Evolutionary conservation across 2,329 filamentous ascomycete species (phyloP).

Genomic region (Aspergillus piperis): DNA sequence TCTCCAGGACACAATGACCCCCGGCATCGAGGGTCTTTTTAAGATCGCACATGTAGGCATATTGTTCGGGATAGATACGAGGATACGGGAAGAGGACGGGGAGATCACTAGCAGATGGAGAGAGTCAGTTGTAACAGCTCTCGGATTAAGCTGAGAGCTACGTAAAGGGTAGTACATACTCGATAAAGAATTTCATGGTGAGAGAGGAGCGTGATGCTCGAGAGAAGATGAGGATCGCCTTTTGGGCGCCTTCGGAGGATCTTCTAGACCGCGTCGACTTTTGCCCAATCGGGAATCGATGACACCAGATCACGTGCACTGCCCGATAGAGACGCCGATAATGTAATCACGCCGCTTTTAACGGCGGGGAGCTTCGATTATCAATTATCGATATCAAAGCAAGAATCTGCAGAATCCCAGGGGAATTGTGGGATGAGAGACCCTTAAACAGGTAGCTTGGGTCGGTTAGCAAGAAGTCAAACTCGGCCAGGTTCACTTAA

Average conservation of each 20-base stretch:
- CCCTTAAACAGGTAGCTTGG: not conserved
- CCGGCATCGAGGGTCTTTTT: slow-evolving; percentile 88
- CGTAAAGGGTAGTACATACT: slow-evolving; percentile 49
- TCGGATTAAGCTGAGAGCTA: not conserved
- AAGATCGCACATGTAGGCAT: slow-evolving; percentile 82
- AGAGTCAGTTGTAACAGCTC: slow-evolving; percentile 9
- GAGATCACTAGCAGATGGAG: slow-evolving; percentile 55
- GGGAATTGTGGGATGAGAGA: slow-evolving; percentile 3
- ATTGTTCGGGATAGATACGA: slow-evolving; percentile 72
- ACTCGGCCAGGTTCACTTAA: not conserved
- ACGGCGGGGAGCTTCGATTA: not conserved
- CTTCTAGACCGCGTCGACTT: slow-evolving; percentile 24
- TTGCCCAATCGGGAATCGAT: slow-evolving; percentile 36
- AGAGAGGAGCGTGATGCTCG: slow-evolving; percentile 23
- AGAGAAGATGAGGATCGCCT: slow-evolving; percentile 1
- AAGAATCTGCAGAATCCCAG: not conserved
- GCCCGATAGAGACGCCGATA: slow-evolving; percentile 33
- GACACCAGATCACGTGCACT: slow-evolving; percentile 38
- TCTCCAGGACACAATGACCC: slow-evolving; percentile 95
- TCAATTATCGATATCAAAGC: not conserved
- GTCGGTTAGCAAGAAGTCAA: not conserved
- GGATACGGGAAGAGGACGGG: slow-evolving; percentile 74
- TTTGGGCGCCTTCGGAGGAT: not conserved
- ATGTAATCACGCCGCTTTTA: slow-evolving; percentile 11
- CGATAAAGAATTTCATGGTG: slow-evolving; percentile 78